A percentile compares a stretch with the other conserved stretches of the same genome.
These are phyloP conservation scores for Thielaviopsis populi DNA, from an alignment of 2,329 filamentous ascomycete species.

Conservation along the genomic window DNA sequence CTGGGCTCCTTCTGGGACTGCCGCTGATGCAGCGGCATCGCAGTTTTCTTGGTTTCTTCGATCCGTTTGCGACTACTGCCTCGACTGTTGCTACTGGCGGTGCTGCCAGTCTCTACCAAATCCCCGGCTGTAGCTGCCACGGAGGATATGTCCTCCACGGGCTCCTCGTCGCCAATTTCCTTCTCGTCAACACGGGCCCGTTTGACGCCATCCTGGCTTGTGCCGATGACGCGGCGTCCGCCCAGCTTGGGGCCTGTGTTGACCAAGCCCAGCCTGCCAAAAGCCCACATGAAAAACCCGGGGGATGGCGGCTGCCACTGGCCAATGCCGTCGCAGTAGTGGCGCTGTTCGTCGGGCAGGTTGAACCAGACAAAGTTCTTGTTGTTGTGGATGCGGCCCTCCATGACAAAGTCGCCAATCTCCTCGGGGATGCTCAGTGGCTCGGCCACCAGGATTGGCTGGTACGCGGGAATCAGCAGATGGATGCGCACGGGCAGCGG, in stretches of 20 bases:
- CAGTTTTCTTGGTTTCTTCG: conserved; percentile 17
- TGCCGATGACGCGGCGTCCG: conserved; percentile 22
- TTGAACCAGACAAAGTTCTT: conserved; percentile 27
- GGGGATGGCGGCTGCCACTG: conserved; percentile 23
- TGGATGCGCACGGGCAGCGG: conserved; percentile 23
- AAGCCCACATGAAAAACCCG: conserved; percentile 21
- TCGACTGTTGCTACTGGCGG: neutral
- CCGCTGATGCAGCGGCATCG: conserved; percentile 14
- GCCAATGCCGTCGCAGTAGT: conserved; percentile 24
- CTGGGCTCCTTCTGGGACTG: conserved; percentile 12
- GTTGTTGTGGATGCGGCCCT: conserved; percentile 28
- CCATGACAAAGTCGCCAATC: conserved; percentile 27
- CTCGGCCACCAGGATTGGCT: conserved; percentile 26
- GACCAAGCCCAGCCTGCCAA: conserved; percentile 21
- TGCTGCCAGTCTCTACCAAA: conserved; percentile 11
- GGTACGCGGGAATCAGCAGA: conserved; percentile 28
- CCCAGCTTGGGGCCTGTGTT: conserved; percentile 18
- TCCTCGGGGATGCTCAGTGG: conserved; percentile 25
- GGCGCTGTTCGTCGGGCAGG: conserved; percentile 24
- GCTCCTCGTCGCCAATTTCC: conserved; percentile 15
- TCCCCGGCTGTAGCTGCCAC: neutral
- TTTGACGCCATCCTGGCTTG: conserved; percentile 17
- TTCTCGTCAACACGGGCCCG: conserved; percentile 14
- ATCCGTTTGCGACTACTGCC: conserved; percentile 11
- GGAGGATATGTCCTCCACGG: conserved; percentile 6